Percentiles rank a stretch among this genome's conserved stretches.
Conservation (phyloP, 1,284 basidiomycete species). For the Leccinum colubrinum region DNA sequence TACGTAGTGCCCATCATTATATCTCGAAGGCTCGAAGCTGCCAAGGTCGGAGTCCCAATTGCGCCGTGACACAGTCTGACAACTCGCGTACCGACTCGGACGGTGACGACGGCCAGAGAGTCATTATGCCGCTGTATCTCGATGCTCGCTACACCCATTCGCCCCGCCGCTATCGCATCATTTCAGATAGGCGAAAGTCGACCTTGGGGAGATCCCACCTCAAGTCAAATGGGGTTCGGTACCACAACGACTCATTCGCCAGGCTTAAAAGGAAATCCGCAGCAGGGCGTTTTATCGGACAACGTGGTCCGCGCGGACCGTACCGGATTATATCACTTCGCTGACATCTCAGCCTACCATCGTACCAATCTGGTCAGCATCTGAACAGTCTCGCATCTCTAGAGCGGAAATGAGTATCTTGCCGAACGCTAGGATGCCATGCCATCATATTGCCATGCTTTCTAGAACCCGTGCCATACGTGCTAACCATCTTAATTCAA, state of each 20-base stretch:
- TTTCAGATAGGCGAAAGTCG: neutral
- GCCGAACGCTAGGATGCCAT: neutral
- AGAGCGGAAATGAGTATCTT: neutral
- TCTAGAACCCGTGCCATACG: neutral
- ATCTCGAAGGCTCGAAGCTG: neutral
- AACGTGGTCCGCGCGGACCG: neutral
- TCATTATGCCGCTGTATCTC: neutral
- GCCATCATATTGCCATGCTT: neutral
- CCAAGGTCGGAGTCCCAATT: neutral
- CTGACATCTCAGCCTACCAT: neutral
- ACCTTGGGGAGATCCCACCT: neutral
- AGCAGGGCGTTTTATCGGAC: neutral
- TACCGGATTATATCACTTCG: neutral
- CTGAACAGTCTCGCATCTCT: neutral
- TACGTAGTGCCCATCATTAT: neutral
- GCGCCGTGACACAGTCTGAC: neutral
- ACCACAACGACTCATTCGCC: neutral
- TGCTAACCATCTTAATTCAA: neutral
- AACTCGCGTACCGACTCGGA: neutral
- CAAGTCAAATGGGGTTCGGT: conserved; percentile 1
- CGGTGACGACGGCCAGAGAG: neutral
- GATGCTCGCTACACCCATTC: neutral
- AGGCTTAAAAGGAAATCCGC: neutral
- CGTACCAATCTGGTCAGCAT: neutral
- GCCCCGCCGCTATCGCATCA: neutral